A percentile compares a stretch with the other conserved stretches of the same genome.
These are phyloP conservation scores for Penicillium canescens DNA, from an alignment of 495 filamentous ascomycete genomes.

Conservation along the genomic window DNA sequence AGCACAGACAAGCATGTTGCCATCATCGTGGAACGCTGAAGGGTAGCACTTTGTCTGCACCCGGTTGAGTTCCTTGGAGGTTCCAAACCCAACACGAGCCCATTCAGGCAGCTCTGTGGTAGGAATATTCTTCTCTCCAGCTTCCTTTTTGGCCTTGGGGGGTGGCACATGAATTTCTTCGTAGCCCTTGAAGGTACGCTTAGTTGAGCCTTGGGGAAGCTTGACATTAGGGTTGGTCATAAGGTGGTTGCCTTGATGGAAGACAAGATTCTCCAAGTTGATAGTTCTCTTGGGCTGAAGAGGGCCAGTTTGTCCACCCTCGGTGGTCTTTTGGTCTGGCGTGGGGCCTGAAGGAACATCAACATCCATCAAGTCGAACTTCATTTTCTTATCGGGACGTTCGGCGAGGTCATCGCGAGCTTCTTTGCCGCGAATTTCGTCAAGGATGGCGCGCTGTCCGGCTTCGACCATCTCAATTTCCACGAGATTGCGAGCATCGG, in stretches of 20 bases:
- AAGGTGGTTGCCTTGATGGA: conserved; percentile 96
- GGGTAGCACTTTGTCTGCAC: conserved; percentile 94
- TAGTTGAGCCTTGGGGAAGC: conserved; percentile 92
- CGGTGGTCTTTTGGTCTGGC: conserved; percentile 50
- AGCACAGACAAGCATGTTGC: conserved; percentile 96
- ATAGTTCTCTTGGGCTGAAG: conserved; percentile 83
- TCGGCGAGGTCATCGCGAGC: conserved; percentile 51
- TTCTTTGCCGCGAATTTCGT: conserved; percentile 73
- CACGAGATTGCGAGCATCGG: conserved; percentile 71
- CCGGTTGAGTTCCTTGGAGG: conserved; percentile 80
- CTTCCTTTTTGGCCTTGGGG: conserved; percentile 78
- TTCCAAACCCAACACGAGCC: conserved; percentile 83
- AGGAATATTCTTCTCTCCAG: conserved; percentile 76
- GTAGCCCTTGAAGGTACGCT: conserved; percentile 94
- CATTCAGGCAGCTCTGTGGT: conserved; percentile 89
- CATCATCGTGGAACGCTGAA: conserved; percentile 89
- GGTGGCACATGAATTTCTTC: conserved; percentile 97
- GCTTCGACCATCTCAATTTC: conserved; percentile 88
- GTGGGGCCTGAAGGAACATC: conserved; percentile 68
- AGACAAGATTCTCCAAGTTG: conserved; percentile 93
- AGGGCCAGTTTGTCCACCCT: conserved; percentile 75
- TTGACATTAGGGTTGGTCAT: conserved; percentile 98
- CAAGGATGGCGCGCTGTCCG: conserved; percentile 82
- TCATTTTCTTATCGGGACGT: conserved; percentile 75
- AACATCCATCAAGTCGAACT: conserved; percentile 85